A percentile compares a stretch with the other conserved stretches of the same genome.
Conservation (phyloP, 192 early-diverging fungal species). For the Coemansia sp. region DNA sequence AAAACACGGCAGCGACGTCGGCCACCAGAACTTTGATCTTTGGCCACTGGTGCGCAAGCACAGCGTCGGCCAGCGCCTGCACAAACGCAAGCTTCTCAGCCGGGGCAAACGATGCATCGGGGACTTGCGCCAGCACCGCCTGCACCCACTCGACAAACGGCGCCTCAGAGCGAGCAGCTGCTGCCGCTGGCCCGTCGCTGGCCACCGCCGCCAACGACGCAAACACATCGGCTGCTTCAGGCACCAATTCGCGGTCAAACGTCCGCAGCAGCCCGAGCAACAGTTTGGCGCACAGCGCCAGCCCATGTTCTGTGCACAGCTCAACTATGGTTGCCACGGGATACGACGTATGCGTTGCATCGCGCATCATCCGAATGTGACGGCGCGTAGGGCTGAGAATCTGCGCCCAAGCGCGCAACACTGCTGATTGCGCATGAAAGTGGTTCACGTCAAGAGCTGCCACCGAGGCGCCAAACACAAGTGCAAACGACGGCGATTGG, state of each 20-base stretch:
- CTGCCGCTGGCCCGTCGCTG: constrained; percentile 33
- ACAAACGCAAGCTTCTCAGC: constrained; percentile 36
- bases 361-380: constrained; percentile 39
- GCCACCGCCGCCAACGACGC: constrained; percentile 32
- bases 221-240: constrained; percentile 38
- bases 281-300: constrained; percentile 31
- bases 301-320: constrained; percentile 37
- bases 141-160: constrained; percentile 40
- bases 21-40: constrained; percentile 23
- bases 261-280: constrained; percentile 33
- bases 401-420: constrained; percentile 38
- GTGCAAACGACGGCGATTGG: constrained; percentile 20
- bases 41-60: constrained; percentile 37
- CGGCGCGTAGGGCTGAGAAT: constrained; percentile 46
- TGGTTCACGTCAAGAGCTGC: constrained; percentile 46
- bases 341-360: constrained; percentile 17
- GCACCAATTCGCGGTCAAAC: constrained; percentile 35
- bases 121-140: constrained; percentile 39
- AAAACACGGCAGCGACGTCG: constrained; percentile 39
- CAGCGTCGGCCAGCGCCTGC: constrained; percentile 22
- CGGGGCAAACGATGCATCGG: constrained; percentile 26
- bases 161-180: constrained; percentile 19
- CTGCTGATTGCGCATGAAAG: constrained; percentile 40
- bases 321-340: constrained; percentile 38
- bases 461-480: constrained; percentile 36